A percentile compares a stretch with the other conserved stretches of the same genome.
Evolutionary conservation across 176 grass and related monocot genomes (phyloP).

Genomic region (Carex myosuroides): DNA sequence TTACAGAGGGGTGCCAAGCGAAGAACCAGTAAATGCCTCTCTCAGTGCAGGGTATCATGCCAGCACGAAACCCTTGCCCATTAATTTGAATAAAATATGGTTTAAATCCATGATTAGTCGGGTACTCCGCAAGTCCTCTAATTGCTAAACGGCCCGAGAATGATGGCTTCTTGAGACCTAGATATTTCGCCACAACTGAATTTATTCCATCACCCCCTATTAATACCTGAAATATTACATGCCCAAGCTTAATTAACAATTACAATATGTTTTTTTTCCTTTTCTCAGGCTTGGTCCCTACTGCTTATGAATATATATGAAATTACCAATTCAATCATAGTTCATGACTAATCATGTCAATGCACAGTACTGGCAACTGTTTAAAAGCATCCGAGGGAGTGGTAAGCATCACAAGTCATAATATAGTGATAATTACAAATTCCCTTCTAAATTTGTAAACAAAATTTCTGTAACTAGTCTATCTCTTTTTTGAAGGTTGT

Average conservation of each 20-base stretch:
- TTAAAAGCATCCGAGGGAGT: neutral
- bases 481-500: too few species aligned
- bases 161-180: conserved; percentile 39
- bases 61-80: conserved; percentile 38
- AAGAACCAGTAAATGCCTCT: conserved; percentile 65
- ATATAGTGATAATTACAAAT: neutral
- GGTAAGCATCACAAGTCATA: neutral
- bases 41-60: conserved; percentile 34
- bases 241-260: neutral
- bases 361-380: neutral
- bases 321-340: neutral
- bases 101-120: conserved; percentile 46
- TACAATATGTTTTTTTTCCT: neutral
- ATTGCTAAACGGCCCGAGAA: conserved; percentile 30
- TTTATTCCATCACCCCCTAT: conserved; percentile 65
- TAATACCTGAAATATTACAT: conserved; percentile 32
- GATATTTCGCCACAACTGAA: conserved; percentile 52
- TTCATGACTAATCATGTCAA: neutral
- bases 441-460: neutral
- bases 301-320: neutral
- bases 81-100: conserved; percentile 31
- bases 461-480: too few species aligned
- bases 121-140: conserved; percentile 40
- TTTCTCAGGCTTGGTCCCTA: neutral
- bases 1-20: conserved; percentile 40